Evolutionary conservation across 805 yeast species (phyloP), one percentile per base, ranked within the genome.

Genomic region (Suhomyces pyralidae): DNA sequence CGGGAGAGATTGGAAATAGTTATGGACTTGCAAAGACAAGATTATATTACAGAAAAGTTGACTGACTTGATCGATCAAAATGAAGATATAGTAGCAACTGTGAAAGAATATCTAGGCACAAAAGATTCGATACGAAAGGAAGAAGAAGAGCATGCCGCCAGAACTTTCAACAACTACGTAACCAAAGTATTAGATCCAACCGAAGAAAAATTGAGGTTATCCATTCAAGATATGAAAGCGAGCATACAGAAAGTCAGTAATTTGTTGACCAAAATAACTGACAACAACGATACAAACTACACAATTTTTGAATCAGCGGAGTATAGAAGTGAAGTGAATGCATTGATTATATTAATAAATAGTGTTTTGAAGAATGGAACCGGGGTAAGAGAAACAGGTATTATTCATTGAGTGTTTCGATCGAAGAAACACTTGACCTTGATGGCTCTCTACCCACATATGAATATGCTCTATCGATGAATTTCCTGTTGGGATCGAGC

Each of bases 1-100:
- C 52, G 58, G 40, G 62, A 63, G 42, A 55, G 78, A 40, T 50
- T 72, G 6, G 60, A 58, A 7, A 56, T 72, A 26, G 64, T 73
- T 0, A 67, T 70, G 74, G 71, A 66, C n/a, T 55, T 75, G n/a
- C 79, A 75, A 55, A 60, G 64, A 40, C 77, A 73, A 47, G 76
- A 73, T 44, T 71, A 58, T 46, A 50, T 71, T 3, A 48, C 64
- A 5, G 67, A 59, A 7, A 69, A 71, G 53, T 53, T 74, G n/a
- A 38, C 51, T 17, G 77, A 70, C 38, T 55, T 75, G 46, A 58
- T 71, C 3, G 58, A 54, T 28, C 76, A 70, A 50, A 69, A 71
- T 53, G 62, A 66, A 40, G 74, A 67, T 17, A 66, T 73, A 28
- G 58, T 73, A 7, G 64, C 60, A 8, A 66, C 69, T 8, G 69